Percentiles rank a stretch among this genome's conserved stretches.
Conservation (phyloP, 2,329 filamentous ascomycete species). For the Alternaria brassicicola region DNA sequence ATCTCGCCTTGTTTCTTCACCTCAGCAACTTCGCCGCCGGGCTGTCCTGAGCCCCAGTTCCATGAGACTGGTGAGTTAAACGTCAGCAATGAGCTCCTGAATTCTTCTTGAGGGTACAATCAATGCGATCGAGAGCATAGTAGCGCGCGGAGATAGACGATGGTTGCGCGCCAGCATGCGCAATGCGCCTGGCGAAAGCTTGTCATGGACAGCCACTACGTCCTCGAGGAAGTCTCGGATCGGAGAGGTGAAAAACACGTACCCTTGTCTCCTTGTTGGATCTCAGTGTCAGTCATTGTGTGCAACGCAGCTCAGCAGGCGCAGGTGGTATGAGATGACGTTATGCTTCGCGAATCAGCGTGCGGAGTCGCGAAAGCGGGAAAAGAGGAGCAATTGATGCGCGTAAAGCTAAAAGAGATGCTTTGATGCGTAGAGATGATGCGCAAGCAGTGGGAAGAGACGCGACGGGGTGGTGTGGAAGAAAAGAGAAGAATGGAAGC, state of each 20-base stretch:
- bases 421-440: conserved; percentile 26
- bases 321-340: conserved; percentile 36
- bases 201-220: background rate
- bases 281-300: conserved; percentile 45
- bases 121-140: conserved; percentile 21
- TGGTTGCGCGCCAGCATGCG: conserved; percentile 2
- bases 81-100: conserved; percentile 6
- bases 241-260: conserved; percentile 8
- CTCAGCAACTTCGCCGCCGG: conserved; percentile 62
- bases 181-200: conserved; percentile 3
- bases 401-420: conserved; percentile 22
- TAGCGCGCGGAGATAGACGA: conserved; percentile 13
- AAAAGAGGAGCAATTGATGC: conserved; percentile 31
- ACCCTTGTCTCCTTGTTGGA: conserved; percentile 49
- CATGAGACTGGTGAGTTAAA: conserved; percentile 61
- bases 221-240: background rate
- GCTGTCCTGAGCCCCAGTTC: conserved; percentile 63
- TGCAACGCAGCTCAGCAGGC: conserved; percentile 16
- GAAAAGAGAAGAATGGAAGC: conserved; percentile 25
- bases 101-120: conserved; percentile 29
- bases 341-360: conserved; percentile 31
- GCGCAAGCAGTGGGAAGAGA: conserved; percentile 29
- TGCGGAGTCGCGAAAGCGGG: conserved; percentile 28
- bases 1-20: conserved; percentile 66
- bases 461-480: conserved; percentile 26